Conservation (phyloP, 169 alveolate genomes). For the Besnoitia besnoiti region DNA sequence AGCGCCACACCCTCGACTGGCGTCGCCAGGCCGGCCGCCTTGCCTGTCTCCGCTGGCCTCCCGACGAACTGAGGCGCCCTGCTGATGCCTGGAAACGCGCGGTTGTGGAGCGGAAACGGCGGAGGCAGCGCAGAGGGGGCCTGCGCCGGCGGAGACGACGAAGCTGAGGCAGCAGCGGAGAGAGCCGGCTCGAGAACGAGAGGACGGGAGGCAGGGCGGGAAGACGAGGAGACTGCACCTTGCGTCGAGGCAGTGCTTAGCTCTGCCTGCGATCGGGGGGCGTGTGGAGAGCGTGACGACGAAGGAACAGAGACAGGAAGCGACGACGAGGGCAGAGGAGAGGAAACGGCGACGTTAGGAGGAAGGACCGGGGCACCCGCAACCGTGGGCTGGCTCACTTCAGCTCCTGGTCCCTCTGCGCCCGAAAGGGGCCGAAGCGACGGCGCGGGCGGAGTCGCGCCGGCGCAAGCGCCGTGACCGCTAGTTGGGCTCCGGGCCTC, state of each 20-base stretch:
- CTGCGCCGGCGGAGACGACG: not conserved
- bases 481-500: slow-evolving; percentile 6
- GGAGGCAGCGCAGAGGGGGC: not conserved
- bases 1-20: too few relatives aligned
- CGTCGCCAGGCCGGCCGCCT: not conserved
- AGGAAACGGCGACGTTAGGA: not conserved
- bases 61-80: not conserved
- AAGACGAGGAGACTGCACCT: not conserved
- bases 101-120: not conserved
- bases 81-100: slow-evolving; percentile 13
- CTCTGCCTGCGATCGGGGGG: too few relatives aligned
- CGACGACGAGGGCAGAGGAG: not conserved
- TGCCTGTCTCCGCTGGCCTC: too few relatives aligned
- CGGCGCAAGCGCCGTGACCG: not conserved
- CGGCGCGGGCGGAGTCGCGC: not conserved
- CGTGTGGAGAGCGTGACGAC: not conserved
- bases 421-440: not conserved
- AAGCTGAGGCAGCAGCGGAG: not conserved
- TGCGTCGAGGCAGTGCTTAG: too few relatives aligned
- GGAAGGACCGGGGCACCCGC: not conserved
- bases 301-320: not conserved
- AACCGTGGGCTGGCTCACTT: not conserved
- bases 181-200: not conserved
- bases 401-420: not conserved
- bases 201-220: not conserved